Evolutionary conservation across 2,329 filamentous ascomycete species (phyloP).

Genomic region (Metarhizium robertsii): DNA sequence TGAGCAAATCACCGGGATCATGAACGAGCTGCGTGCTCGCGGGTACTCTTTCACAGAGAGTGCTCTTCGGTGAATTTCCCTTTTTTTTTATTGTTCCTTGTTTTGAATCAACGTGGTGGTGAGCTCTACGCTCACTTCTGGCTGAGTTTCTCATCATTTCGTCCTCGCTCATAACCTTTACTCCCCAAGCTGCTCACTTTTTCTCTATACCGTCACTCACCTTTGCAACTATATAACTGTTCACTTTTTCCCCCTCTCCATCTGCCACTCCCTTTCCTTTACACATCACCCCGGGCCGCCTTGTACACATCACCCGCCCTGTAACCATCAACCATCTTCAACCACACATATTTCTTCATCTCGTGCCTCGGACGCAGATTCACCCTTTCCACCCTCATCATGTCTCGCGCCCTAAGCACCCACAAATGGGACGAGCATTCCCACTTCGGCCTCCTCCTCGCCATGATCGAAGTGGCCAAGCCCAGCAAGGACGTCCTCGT

Average conservation of each 20-base stretch:
- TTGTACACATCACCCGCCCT: no score
- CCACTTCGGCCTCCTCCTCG: constrained; percentile 29
- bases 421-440: constrained; percentile 23
- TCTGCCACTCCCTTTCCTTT: background rate
- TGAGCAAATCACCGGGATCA: constrained; percentile 25
- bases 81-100: constrained; percentile 5
- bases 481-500: constrained; percentile 24
- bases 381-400: background rate
- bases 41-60: constrained; percentile 31
- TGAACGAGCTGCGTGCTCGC: constrained; percentile 24
- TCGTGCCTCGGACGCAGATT: background rate
- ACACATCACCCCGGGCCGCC: background rate
- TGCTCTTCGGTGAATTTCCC: constrained; percentile 28
- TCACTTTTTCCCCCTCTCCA: no score
- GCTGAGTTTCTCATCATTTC: background rate
- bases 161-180: background rate
- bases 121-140: background rate
- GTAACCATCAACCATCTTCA: no score
- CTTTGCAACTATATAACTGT: no score
- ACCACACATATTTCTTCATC: no score
- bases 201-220: no score
- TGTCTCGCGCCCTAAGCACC: background rate
- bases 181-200: background rate
- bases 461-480: constrained; percentile 25
- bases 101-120: background rate